Evolutionary conservation across 306 rosid species (phyloP).

Genomic region (Lathyrus aphaca): DNA sequence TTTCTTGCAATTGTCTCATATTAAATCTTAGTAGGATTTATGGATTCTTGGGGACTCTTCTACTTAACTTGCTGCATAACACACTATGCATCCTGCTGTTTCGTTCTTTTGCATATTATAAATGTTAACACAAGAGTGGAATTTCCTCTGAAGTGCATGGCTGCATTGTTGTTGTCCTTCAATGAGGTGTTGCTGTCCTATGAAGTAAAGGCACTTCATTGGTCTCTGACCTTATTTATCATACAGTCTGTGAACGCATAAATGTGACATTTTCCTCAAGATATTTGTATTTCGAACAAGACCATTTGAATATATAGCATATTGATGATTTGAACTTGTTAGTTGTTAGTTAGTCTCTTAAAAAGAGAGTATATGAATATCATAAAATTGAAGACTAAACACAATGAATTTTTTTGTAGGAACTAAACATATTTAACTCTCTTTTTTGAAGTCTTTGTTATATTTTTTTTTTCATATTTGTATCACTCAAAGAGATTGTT

Average conservation of each 20-base stretch:
- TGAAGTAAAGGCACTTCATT: background rate
- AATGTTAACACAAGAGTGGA: background rate
- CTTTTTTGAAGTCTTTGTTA: background rate
- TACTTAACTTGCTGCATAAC: constrained; percentile 1
- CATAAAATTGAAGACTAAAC: background rate
- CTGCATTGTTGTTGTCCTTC: background rate
- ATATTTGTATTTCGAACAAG: background rate
- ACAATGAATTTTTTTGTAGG: background rate
- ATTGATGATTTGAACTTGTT: background rate
- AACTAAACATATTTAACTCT: background rate
- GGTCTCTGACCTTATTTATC: background rate
- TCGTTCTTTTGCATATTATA: background rate
- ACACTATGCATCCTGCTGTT: constrained; percentile 2
- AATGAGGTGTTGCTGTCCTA: background rate
- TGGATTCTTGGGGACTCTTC: background rate
- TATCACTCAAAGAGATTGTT: constrained; percentile 8
- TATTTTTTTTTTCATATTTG: background rate
- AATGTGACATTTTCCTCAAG: constrained; percentile 1
- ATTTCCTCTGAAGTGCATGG: background rate
- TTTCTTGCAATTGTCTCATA: constrained; percentile 2
- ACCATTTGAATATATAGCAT: background rate
- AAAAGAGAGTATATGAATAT: background rate
- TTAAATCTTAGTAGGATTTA: background rate
- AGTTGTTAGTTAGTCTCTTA: background rate
- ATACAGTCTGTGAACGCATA: background rate